These are phyloP conservation scores for Aspergillus aculeatus DNA, from an alignment of 2,329 filamentous ascomycete species.

Conservation along the genomic window DNA sequence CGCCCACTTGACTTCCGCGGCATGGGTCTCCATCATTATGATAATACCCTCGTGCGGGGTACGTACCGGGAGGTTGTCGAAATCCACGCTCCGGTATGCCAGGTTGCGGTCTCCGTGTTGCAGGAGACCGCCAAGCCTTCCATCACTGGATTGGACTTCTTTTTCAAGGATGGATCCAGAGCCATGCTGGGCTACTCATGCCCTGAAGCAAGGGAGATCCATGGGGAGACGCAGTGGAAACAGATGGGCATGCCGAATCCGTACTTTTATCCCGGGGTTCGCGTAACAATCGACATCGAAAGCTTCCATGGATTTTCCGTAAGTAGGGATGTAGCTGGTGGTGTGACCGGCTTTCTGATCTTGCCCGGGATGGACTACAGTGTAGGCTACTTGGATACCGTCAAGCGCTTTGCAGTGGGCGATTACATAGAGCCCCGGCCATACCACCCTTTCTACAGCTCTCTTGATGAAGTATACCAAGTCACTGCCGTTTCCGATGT, in stretches of 20 bases:
- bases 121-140: neutral
- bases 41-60: neutral
- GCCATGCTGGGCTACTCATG: conserved; percentile 4
- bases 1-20: conserved; percentile 10
- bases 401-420: no score
- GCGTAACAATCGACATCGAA: neutral
- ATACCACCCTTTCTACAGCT: no score
- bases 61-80: neutral
- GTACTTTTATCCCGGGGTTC: neutral
- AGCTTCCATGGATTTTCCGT: no score
- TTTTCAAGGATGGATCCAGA: conserved; percentile 2
- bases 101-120: conserved; percentile 3
- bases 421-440: no score
- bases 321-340: no score
- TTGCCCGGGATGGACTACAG: no score
- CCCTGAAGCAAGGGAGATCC: neutral
- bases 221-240: neutral
- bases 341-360: no score
- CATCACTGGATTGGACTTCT: conserved; percentile 9
- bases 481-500: no score
- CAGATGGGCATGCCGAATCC: neutral
- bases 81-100: neutral
- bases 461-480: no score
- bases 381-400: no score
- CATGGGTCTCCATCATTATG: conserved; percentile 14